These are phyloP conservation scores for Chaetomium tenue DNA, from an alignment of 495 filamentous ascomycete genomes.

Conservation along the genomic window DNA sequence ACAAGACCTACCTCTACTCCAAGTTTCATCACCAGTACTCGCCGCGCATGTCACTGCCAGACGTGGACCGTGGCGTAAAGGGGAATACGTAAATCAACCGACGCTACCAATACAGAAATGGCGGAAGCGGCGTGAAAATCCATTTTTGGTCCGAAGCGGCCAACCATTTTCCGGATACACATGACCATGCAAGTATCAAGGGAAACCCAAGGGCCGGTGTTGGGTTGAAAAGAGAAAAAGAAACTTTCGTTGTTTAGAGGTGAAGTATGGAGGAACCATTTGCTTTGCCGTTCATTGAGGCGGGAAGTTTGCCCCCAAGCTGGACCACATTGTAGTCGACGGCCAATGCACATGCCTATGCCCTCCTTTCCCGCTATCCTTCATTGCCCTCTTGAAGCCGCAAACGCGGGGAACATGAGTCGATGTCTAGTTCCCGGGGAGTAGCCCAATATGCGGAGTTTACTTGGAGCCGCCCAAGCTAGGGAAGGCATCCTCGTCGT, in stretches of 20 bases:
- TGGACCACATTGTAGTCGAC: background rate
- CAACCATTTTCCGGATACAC: slow-evolving; percentile 23
- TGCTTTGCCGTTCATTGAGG: slow-evolving; percentile 5
- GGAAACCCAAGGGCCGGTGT: slow-evolving; percentile 2
- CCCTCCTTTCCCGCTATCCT: slow-evolving; percentile 4
- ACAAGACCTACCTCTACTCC: too few species aligned
- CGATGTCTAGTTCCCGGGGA: background rate
- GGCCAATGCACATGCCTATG: slow-evolving; percentile 7
- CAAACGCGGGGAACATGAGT: background rate
- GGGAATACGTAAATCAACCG: background rate
- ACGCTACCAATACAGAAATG: slow-evolving; percentile 28
- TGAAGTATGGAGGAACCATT: slow-evolving; percentile 11
- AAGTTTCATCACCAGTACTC: background rate
- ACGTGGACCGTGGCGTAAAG: background rate
- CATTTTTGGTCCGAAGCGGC: slow-evolving; percentile 15
- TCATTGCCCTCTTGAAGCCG: slow-evolving; percentile 1
- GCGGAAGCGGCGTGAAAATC: slow-evolving; percentile 12
- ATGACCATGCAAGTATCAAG: background rate
- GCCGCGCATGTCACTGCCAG: background rate
- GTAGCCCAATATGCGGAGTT: slow-evolving; percentile 7
- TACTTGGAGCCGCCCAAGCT: slow-evolving; percentile 58
- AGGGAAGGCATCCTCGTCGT: slow-evolving; percentile 69
- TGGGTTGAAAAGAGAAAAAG: background rate
- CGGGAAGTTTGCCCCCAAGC: background rate
- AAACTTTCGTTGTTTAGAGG: slow-evolving; percentile 16